These are phyloP conservation scores for Aureobasidium sp. DNA, from an alignment of 2,329 filamentous ascomycete genomes.

Conservation along the genomic window DNA sequence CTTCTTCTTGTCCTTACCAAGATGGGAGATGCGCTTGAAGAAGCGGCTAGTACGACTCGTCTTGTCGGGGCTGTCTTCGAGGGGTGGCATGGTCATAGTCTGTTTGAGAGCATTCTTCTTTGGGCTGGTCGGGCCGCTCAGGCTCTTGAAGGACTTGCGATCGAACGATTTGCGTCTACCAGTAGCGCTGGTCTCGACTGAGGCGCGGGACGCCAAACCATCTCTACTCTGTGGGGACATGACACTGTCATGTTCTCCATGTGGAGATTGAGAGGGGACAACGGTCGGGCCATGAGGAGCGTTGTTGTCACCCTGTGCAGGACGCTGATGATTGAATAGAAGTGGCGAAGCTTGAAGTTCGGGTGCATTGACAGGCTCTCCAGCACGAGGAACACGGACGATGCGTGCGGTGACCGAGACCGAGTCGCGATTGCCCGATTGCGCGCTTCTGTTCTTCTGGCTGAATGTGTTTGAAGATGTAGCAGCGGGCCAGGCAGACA, in stretches of 20 bases:
- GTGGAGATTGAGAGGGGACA: neutral
- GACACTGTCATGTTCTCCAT: conserved; percentile 1
- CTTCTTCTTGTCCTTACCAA: conserved; percentile 38
- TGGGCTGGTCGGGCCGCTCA: conserved; percentile 2
- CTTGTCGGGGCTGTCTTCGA: conserved; percentile 39
- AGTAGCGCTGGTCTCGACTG: neutral
- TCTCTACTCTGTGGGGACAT: conserved; percentile 3
- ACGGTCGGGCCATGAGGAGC: neutral
- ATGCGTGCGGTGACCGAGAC: conserved; percentile 86
- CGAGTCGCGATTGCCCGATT: conserved; percentile 52
- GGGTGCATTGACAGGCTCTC: conserved; percentile 33
- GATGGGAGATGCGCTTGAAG: conserved; percentile 51
- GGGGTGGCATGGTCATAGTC: conserved; percentile 12
- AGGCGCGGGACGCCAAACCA: neutral
- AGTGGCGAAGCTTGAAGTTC: conserved; percentile 49
- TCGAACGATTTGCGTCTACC: conserved; percentile 12
- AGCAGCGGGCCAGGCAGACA: conserved; percentile 5
- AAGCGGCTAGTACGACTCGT: conserved; percentile 52
- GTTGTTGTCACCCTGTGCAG: conserved; percentile 12
- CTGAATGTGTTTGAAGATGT: neutral
- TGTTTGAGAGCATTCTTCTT: conserved; percentile 9
- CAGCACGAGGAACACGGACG: conserved; percentile 50
- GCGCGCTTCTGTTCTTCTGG: neutral
- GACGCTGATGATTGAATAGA: conserved; percentile 54
- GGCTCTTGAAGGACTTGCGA: conserved; percentile 12